Base-by-base conservation (phyloP, 805 yeast genomes). In the Monosporozyma unispora region DNA sequence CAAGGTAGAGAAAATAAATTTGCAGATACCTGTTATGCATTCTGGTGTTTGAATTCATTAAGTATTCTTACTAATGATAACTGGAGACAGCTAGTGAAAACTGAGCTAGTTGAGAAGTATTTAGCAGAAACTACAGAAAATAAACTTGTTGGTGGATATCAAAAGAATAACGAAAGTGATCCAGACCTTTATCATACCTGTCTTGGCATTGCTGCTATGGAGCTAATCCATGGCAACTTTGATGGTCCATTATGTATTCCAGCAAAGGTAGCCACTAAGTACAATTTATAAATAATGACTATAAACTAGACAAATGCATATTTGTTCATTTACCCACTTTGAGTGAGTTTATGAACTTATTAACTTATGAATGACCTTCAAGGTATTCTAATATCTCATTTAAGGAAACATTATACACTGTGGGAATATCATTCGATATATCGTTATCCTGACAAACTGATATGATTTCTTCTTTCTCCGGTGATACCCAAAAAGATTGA, bases 1-100 rank as follows among this genome's bases (percentile, higher is more conserved):
- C 87, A 88, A 63, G 97, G 97, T 1, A 72, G 97, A 44, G 80
- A 78, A n/a, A 87, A 87, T 63, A 89, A 89, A 63, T 76, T 73
- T 50, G 84, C 84, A 3, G 97, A 89, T 64, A 84, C 95, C 0
- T 89, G 97, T 68, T 89, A 89, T 60, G 77, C 84, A 6, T 89
- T 88, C 74, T 89, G 96, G 96, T 77, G 79, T 44, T 58, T 80
- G 14, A 90, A 79, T 2, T 70, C 87, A 4, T 67, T 87, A 52
- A 56, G 60, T 1, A 56, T 83, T 12, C 57, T 87, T 22, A 63
- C 62, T 1, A 49, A 16, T 1, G 49, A 54, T 0, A 52, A 56
- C 5, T 57, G 55, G 55, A 48, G 50, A 43, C 22, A 27, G 3
- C 25, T 58, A 8, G 49, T 51, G 28, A 48, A 50, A 6, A 53